Conservation (phyloP, 2,329 filamentous ascomycete species). For the Volutella citrinella region DNA sequence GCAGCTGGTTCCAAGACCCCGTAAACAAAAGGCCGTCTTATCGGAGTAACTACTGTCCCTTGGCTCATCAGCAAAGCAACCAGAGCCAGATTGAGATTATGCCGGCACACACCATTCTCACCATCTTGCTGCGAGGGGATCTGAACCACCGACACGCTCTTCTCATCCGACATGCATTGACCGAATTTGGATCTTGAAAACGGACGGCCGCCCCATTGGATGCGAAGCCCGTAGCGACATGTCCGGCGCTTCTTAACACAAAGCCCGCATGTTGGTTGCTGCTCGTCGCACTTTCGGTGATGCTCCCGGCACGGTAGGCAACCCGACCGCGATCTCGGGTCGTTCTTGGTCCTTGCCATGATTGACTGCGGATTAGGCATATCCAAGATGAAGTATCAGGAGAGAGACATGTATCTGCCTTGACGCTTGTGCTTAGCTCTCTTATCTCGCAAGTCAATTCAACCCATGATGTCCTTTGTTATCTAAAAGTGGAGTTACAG, state of each 20-base stretch:
- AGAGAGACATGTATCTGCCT: too few relatives aligned
- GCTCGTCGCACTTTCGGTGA: slow-evolving; percentile 7
- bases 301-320: slow-evolving; percentile 5
- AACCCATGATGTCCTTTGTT: too few relatives aligned
- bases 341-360: too few relatives aligned
- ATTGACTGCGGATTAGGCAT: too few relatives aligned
- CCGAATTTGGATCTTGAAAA: slow-evolving; percentile 5
- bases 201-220: slow-evolving; percentile 4
- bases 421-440: too few relatives aligned
- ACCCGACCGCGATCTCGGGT: slow-evolving; percentile 3
- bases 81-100: not conserved
- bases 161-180: not conserved
- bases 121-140: not conserved
- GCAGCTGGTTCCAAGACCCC: too few relatives aligned
- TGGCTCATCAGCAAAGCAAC: too few relatives aligned
- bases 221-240: slow-evolving; percentile 1
- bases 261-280: not conserved
- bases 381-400: too few relatives aligned
- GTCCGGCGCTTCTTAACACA: not conserved
- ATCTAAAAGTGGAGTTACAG: too few relatives aligned
- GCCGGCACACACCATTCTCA: not conserved
- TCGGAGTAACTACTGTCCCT: too few relatives aligned
- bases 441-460: too few relatives aligned
- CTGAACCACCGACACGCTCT: not conserved
- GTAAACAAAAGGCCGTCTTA: too few relatives aligned